Evolutionary conservation across 352 stramenopile genomes (phyloP).

Genomic region (Phytophthora hybrid): DNA sequence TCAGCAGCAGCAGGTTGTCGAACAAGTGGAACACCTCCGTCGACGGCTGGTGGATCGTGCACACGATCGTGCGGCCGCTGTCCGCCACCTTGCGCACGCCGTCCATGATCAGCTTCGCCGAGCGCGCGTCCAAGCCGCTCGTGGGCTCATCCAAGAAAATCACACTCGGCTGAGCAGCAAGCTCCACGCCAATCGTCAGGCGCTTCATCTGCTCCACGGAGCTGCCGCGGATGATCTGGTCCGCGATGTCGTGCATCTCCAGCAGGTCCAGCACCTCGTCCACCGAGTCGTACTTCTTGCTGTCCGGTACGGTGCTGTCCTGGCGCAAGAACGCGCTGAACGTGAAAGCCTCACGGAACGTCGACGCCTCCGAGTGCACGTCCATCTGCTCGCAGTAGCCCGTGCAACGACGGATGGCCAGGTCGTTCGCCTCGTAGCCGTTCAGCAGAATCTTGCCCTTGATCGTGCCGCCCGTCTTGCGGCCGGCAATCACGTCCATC

Average conservation of each 20-base stretch:
- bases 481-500: constrained; percentile 92
- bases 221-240: constrained; percentile 41
- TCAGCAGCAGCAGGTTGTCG: constrained; percentile 72
- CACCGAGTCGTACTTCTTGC: constrained; percentile 36
- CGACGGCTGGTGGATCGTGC: constrained; percentile 91
- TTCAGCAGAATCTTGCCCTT: constrained; percentile 58
- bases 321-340: constrained; percentile 87
- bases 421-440: constrained; percentile 39
- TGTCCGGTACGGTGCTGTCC: constrained; percentile 32
- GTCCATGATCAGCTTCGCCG: constrained; percentile 79
- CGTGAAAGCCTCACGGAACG: constrained; percentile 82
- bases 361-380: constrained; percentile 82
- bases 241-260: constrained; percentile 34
- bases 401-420: constrained; percentile 47
- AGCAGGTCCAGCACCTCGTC: constrained; percentile 38
- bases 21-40: constrained; percentile 85
- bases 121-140: constrained; percentile 80
- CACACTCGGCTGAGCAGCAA: constrained; percentile 78
- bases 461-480: constrained; percentile 71
- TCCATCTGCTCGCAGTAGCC: constrained; percentile 85
- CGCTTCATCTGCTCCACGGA: constrained; percentile 56
- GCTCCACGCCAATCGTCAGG: constrained; percentile 52
- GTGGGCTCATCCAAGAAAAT: constrained; percentile 83
- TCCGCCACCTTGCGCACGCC: constrained; percentile 77
- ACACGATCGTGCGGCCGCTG: constrained; percentile 72